Conservation (phyloP, 768 basidiomycete species). For the Leccinum aurantiacum region DNA sequence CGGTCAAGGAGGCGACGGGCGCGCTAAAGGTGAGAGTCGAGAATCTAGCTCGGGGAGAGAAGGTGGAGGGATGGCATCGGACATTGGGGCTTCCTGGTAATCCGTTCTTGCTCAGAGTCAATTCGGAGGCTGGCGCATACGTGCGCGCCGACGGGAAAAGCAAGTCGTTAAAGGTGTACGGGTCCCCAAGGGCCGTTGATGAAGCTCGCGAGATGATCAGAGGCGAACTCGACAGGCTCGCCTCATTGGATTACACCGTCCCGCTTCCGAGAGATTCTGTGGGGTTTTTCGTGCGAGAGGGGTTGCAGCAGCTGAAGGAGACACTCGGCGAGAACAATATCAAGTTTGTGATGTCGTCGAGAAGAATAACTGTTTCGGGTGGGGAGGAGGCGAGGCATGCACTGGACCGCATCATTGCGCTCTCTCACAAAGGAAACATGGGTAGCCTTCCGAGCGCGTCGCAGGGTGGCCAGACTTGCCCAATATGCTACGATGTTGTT, state of each 20-base stretch:
- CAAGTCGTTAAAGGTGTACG: slow-evolving; percentile 47
- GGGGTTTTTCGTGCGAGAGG: slow-evolving; percentile 51
- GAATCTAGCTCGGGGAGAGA: slow-evolving; percentile 50
- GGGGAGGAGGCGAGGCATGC: slow-evolving; percentile 55
- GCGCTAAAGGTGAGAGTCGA: slow-evolving; percentile 59
- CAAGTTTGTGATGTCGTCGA: slow-evolving; percentile 37
- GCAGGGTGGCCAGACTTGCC: slow-evolving; percentile 37
- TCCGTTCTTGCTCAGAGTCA: slow-evolving; percentile 37
- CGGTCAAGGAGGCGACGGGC: slow-evolving; percentile 53
- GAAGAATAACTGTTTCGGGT: slow-evolving; percentile 51
- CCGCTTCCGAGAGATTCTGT: slow-evolving; percentile 40
- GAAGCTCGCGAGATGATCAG: slow-evolving; percentile 45
- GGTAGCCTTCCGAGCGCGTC: not conserved
- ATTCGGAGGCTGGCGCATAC: slow-evolving; percentile 39
- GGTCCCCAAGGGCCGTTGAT: slow-evolving; percentile 21
- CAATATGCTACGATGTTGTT: slow-evolving; percentile 50
- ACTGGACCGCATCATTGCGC: slow-evolving; percentile 43
- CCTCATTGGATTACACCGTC: slow-evolving; percentile 12
- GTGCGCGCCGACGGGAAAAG: slow-evolving; percentile 44
- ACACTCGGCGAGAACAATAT: slow-evolving; percentile 32
- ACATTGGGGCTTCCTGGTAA: slow-evolving; percentile 33
- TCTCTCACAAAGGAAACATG: slow-evolving; percentile 34
- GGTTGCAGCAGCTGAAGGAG: slow-evolving; percentile 50
- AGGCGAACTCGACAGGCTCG: slow-evolving; percentile 47
- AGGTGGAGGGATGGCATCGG: slow-evolving; percentile 51